Percentiles rank a stretch among this genome's conserved stretches.
Conservation (phyloP, 331 rosid genomes). For the Malus hybrid region DNA sequence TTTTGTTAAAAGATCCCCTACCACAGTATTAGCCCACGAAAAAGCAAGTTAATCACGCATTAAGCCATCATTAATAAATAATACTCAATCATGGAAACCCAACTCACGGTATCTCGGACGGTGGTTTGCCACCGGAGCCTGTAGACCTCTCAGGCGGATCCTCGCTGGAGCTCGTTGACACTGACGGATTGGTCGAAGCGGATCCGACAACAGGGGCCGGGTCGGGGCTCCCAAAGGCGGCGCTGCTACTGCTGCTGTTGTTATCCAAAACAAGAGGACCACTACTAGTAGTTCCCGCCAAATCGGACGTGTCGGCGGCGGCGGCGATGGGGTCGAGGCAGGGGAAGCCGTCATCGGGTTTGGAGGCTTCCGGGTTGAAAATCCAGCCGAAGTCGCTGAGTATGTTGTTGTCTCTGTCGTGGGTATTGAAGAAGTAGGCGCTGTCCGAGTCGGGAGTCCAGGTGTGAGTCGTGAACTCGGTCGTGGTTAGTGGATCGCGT, state of each 20-base stretch:
- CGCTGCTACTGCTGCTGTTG: background rate
- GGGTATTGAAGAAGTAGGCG: conserved; percentile 24
- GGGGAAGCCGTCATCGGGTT: background rate
- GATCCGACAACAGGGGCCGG: conserved; percentile 21
- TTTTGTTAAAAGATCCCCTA: background rate
- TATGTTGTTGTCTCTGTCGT: conserved; percentile 30
- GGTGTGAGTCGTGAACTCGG: conserved; percentile 33
- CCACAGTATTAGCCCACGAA: background rate
- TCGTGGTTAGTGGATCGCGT: conserved; percentile 25
- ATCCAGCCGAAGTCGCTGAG: conserved; percentile 67
- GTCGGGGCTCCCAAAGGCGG: conserved; percentile 14
- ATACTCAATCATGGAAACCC: conserved; percentile 9
- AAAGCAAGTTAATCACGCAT: conserved; percentile 11
- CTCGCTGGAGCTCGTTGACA: conserved; percentile 82
- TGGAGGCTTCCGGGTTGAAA: conserved; percentile 22
- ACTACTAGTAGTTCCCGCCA: conserved; percentile 10
- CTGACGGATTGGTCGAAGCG: conserved; percentile 54
- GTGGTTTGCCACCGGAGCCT: conserved; percentile 54
- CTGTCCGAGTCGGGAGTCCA: conserved; percentile 33
- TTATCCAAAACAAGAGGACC: background rate
- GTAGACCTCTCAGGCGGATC: conserved; percentile 65
- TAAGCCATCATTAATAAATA: background rate
- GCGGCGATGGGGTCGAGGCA: conserved; percentile 20
- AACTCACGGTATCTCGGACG: conserved; percentile 78
- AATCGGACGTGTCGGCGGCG: conserved; percentile 20